Evolutionary conservation across 495 filamentous ascomycete genomes (phyloP).

Genomic region (Penicillium samsonianum): DNA sequence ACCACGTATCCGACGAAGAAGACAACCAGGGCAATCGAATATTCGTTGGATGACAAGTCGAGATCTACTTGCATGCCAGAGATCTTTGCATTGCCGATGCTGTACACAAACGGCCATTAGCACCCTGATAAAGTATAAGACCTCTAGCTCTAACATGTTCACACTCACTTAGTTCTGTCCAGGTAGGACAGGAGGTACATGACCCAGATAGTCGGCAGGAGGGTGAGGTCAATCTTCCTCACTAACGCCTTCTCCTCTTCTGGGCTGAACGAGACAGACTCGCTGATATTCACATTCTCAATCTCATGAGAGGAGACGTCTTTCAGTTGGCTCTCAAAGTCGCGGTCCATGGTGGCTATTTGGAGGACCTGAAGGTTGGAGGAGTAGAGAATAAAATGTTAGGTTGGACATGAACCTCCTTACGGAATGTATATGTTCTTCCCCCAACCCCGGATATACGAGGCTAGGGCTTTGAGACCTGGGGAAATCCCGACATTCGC

Average conservation of each 20-base stretch:
- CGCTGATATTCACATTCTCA: constrained; percentile 18
- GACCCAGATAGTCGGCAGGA: constrained; percentile 51
- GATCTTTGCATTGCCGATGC: constrained; percentile 51
- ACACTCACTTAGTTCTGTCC: constrained; percentile 16
- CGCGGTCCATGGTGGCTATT: no score
- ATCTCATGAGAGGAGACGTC: constrained; percentile 22
- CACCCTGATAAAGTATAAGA: background rate
- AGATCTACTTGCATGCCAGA: constrained; percentile 47
- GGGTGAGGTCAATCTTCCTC: constrained; percentile 50
- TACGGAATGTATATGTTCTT: no score
- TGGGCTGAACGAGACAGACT: constrained; percentile 12
- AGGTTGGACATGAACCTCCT: no score
- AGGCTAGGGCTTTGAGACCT: constrained; percentile 1
- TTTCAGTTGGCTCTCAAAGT: constrained; percentile 2
- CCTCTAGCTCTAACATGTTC: background rate
- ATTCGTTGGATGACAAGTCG: constrained; percentile 37
- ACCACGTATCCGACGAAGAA: constrained; percentile 52
- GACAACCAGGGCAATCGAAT: constrained; percentile 40
- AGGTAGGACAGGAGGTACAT: constrained; percentile 55
- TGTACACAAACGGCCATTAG: background rate
- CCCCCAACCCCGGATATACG: no score
- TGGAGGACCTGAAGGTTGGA: no score
- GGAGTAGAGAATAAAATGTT: no score
- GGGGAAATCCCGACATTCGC: no score
- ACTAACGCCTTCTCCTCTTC: constrained; percentile 39